Evolutionary conservation across 768 basidiomycete species (phyloP), one percentile per base, ranked within the genome.

Genomic region (Podaxis mareebaensis): DNA sequence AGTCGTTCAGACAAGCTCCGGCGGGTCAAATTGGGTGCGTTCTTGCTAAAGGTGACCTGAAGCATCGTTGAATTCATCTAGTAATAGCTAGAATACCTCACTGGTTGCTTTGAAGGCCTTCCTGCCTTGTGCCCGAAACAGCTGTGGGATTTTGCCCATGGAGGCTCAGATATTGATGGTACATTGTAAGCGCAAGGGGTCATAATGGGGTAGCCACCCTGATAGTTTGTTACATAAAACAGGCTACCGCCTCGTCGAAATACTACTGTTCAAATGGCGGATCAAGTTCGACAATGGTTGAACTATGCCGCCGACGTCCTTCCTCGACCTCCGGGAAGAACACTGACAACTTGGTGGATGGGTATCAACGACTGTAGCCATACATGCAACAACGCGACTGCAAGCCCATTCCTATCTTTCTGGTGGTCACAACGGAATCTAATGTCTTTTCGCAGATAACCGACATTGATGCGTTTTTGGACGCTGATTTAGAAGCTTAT

Each of bases 91-190:
- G 51, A 61, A 28, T 61, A 53, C n/a, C 51, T 61, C 26, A 61
- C 60, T 3, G 39, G 39, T 17, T 61, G 60, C n/a, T 61, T 53
- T 33, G 24, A 40, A 22, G 60, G 60, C 36, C 22, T 61, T n/a
- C 52, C 52, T 11, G 10, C 60, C 36, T 17, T 4, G 7, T 61
- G 52, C 39, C 60, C 60, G 17, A 40, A 40, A n/a, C 60, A 61
- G 36, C 11, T 61, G 11, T 61, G 60, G 60, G 26, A 53, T 44
- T 61, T 61, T 30, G 60, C 60, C 7, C 60, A 61, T 46, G 60
- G 52, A 44, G 60, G 60, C 15, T 22, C 60, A 5, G 40, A 24
- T 42, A 46, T 61, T 22, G 40, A 40, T 53, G 42, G 24, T 6
- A 15, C 51, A 12, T 3, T 61, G 60, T 61, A 30, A 44, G 51